Evolutionary conservation across 176 grass and related monocot species (phyloP), one percentile per base, ranked within the genome.

Genomic region (sorghum (Sorghum bicolor)): DNA sequence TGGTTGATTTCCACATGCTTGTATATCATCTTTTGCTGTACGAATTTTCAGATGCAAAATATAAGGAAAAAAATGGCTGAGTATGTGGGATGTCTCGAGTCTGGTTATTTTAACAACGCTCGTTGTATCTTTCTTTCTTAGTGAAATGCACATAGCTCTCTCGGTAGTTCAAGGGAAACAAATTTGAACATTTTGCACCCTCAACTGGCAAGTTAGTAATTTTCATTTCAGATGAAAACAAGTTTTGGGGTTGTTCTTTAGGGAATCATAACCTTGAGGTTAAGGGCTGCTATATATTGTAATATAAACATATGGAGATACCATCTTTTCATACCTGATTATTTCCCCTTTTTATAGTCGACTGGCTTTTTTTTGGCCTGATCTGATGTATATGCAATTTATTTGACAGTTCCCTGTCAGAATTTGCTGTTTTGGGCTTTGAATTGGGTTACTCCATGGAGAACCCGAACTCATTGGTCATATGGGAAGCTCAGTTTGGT

Each of bases 401-500:
- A 78, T 73, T 89, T n/a, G 81, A 60, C 93, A 99, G 97, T 94
- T 99, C 97, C 62, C 87, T 99, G 43, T 99, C 97, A 82, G 93
- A 96, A 69, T 99, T 99, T 84, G 93, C 97, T 78, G 97, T 99
- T 80, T 48, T 99, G 75, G 97, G 97, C 57, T 99, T 99, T 92
- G 97, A 99, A 79, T 76, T 99, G 86, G 97, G 93, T 37, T 99
- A 96, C 72, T 96, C 93, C 5, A 99, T 99, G 97, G 97, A 99
- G 75, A 99, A 99, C 72, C 97, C 93, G 2, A 99, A 99, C 80
- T 96, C 97, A 37, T 79, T 96, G 39, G 89, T 99, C 52, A 8
- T 96, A 58, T 99, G 97, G 97, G 97, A 99, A 90, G 97, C 97
- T 60, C 93, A 99, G 75, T 99, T 96, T 85, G 97, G 97, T 81